Evolutionary conservation across 2,329 filamentous ascomycete genomes (phyloP).

Genomic region (Diaporthe eres): DNA sequence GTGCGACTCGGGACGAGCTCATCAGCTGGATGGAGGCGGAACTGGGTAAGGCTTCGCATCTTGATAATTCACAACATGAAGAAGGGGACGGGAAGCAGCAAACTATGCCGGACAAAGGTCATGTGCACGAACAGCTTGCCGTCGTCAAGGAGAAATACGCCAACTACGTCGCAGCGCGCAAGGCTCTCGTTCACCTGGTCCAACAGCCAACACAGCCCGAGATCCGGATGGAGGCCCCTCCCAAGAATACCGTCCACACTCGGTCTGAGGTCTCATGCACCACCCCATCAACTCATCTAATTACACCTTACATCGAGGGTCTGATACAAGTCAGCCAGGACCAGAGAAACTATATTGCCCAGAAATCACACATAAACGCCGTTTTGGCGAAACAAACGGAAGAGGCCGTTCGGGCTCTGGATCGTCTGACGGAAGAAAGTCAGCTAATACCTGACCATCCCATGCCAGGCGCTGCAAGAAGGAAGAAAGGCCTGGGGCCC

Average conservation of each 20-base stretch:
- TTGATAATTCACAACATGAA: slow-evolving; percentile 46
- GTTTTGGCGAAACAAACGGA: slow-evolving; percentile 65
- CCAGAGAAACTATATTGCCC: slow-evolving; percentile 70
- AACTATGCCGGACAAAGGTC: slow-evolving; percentile 41
- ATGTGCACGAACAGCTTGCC: slow-evolving; percentile 58
- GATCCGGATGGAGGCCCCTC: slow-evolving; percentile 44
- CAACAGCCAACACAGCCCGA: slow-evolving; percentile 51
- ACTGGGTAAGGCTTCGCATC: slow-evolving; percentile 64
- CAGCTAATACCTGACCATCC: slow-evolving; percentile 70
- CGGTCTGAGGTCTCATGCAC: slow-evolving; percentile 25
- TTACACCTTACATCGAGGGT: slow-evolving; percentile 69
- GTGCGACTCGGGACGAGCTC: slow-evolving; percentile 69
- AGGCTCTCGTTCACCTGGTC: slow-evolving; percentile 60
- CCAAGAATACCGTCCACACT: neutral
- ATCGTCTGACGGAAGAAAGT: slow-evolving; percentile 72
- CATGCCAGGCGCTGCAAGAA: slow-evolving; percentile 53
- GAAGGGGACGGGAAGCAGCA: slow-evolving; percentile 34
- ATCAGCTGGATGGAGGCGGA: slow-evolving; percentile 77
- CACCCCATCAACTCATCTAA: slow-evolving; percentile 57
- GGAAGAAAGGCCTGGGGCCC: slow-evolving; percentile 60
- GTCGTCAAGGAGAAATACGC: slow-evolving; percentile 68
- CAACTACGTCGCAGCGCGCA: slow-evolving; percentile 65
- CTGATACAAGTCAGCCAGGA: slow-evolving; percentile 67
- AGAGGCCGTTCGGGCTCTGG: slow-evolving; percentile 64
- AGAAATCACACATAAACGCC: slow-evolving; percentile 70